phyloP scores from a whole-genome alignment of 1,284 basidiomycete species.

The Volvariella volvacea region DNA sequence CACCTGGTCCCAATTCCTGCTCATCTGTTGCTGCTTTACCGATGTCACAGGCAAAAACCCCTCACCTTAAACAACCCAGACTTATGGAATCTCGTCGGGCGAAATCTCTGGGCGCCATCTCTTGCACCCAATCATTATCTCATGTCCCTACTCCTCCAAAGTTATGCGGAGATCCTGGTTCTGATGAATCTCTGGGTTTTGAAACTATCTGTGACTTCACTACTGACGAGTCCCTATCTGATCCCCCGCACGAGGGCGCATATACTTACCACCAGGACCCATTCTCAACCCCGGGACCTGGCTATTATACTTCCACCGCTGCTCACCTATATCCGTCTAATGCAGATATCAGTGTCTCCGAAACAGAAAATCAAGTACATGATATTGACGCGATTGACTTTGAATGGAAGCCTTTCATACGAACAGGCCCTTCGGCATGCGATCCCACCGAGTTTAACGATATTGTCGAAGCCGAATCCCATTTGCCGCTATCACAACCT shows the following conservation, averaged over 20 bases:
- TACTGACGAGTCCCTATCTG: constrained; percentile 41
- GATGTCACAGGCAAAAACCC: constrained; percentile 7
- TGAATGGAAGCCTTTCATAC: too few species aligned
- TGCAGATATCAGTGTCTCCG: not conserved
- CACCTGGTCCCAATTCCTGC: constrained; percentile 24
- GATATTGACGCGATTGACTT: too few species aligned
- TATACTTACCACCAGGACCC: not conserved
- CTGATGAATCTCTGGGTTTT: constrained; percentile 5
- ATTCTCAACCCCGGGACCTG: too few species aligned
- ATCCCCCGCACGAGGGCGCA: constrained; percentile 16
- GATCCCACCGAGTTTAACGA: too few species aligned
- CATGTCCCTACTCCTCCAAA: not conserved
- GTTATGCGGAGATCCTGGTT: constrained; percentile 13
- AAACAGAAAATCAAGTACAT: not conserved
- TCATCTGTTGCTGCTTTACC: constrained; percentile 13
- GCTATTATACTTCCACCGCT: too few species aligned
- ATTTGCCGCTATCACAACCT: too few species aligned
- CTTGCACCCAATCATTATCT: not conserved
- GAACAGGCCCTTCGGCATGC: too few species aligned
- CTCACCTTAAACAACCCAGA: constrained; percentile 9
- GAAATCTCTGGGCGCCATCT: not conserved
- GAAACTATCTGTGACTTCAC: constrained; percentile 37
- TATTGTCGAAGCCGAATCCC: too few species aligned
- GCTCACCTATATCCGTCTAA: too few species aligned
- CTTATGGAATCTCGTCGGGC: not conserved